Evolutionary conservation across 2,329 filamentous ascomycete species (phyloP).

Genomic region (Spiromastix sp.): DNA sequence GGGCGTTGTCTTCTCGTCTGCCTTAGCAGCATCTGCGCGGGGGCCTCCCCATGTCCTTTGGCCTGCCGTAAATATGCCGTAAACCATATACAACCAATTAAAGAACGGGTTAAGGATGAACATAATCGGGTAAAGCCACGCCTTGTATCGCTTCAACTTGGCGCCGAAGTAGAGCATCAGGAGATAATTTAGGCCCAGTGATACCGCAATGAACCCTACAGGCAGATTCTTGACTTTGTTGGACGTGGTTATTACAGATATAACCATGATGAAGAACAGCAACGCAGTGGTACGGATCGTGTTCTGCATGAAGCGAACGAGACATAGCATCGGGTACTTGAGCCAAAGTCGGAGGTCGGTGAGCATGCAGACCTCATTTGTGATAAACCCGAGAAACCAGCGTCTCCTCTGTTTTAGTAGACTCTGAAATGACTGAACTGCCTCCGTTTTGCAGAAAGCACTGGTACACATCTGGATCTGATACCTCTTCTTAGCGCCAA

Average conservation of each 20-base stretch:
- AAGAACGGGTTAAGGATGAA: conserved; percentile 92
- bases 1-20: conserved; percentile 64
- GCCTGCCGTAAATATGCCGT: conserved; percentile 88
- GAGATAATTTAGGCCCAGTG: conserved; percentile 83
- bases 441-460: conserved; percentile 96
- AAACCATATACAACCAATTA: conserved; percentile 98
- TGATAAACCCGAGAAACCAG: conserved; percentile 97
- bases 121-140: conserved; percentile 92
- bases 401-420: conserved; percentile 88
- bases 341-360: conserved; percentile 88
- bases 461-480: conserved; percentile 98
- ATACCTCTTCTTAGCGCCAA: conserved; percentile 81
- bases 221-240: conserved; percentile 70
- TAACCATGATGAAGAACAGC: conserved; percentile 85
- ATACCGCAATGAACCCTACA: conserved; percentile 87
- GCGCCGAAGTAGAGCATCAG: conserved; percentile 94
- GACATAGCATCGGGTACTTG: conserved; percentile 73
- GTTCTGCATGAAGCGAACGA: conserved; percentile 90
- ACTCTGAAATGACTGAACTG: conserved; percentile 75
- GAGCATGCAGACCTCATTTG: conserved; percentile 96
- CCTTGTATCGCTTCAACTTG: conserved; percentile 80
- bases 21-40: conserved; percentile 74
- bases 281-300: conserved; percentile 90
- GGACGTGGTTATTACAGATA: conserved; percentile 76
- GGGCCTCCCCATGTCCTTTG: conserved; percentile 95